A percentile compares a stretch with the other conserved stretches of the same genome.
phyloP scores from a whole-genome alignment of 1,284 basidiomycete genomes.

The Melampsora medusae region DNA sequence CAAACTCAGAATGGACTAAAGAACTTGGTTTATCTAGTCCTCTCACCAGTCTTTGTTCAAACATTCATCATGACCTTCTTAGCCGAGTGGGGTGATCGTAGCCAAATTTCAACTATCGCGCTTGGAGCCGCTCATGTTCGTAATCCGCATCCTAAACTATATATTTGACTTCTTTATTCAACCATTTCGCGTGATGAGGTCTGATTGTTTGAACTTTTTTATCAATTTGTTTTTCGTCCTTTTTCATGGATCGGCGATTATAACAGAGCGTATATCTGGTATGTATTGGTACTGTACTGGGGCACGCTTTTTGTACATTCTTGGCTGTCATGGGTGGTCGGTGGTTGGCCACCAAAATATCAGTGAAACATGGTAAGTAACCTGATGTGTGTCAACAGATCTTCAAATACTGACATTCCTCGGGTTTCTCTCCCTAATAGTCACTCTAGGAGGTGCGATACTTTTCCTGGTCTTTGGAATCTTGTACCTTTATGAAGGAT shows the following conservation, averaged over 20 bases:
- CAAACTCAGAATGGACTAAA: slow-evolving; percentile 61
- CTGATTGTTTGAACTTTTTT: neutral
- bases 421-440: slow-evolving; percentile 56
- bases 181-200: neutral
- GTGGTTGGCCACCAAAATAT: slow-evolving; percentile 87
- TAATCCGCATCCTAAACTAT: slow-evolving; percentile 50
- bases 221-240: neutral
- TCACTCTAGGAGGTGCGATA: slow-evolving; percentile 76
- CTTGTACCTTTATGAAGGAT: slow-evolving; percentile 55
- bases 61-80: slow-evolving; percentile 92
- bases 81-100: slow-evolving; percentile 97
- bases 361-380: slow-evolving; percentile 83
- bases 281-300: slow-evolving; percentile 81
- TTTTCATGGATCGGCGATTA: neutral
- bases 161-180: neutral
- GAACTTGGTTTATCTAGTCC: slow-evolving; percentile 76
- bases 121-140: slow-evolving; percentile 90
- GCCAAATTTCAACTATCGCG: slow-evolving; percentile 95
- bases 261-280: slow-evolving; percentile 72
- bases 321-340: slow-evolving; percentile 86
- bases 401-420: neutral
- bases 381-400: neutral
- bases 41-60: slow-evolving; percentile 92
- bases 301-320: slow-evolving; percentile 82
- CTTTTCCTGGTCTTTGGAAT: slow-evolving; percentile 76